Percentiles rank a stretch among this genome's conserved stretches.
These are phyloP conservation scores for Scedosporium aurantiacum DNA, from an alignment of 2,329 filamentous ascomycete species.

Conservation along the genomic window DNA sequence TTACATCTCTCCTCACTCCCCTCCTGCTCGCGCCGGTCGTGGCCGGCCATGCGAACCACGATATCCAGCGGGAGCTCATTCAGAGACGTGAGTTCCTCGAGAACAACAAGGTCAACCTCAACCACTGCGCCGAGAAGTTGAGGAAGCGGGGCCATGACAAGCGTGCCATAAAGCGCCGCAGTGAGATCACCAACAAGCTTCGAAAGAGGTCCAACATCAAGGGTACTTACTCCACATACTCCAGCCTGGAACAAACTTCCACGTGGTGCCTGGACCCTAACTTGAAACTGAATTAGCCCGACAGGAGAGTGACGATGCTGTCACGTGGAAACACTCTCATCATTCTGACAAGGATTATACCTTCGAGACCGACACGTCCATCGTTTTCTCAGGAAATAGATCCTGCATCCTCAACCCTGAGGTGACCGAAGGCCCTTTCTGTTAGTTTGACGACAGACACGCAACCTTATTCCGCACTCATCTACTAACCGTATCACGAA, in stretches of 20 bases:
- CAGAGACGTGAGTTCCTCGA: constrained; percentile 36
- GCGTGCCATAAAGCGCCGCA: constrained; percentile 32
- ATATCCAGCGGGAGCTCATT: constrained; percentile 33
- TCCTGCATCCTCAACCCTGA: constrained; percentile 40
- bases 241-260: background rate
- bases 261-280: background rate
- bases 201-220: constrained; percentile 24
- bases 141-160: constrained; percentile 33
- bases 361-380: constrained; percentile 16
- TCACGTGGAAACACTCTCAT: constrained; percentile 13
- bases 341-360: constrained; percentile 21
- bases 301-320: background rate
- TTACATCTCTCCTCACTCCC: background rate
- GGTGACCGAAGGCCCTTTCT: constrained; percentile 37
- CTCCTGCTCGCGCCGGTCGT: constrained; percentile 10
- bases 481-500: constrained; percentile 1
- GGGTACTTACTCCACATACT: constrained; percentile 2
- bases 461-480: background rate
- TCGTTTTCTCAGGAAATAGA: constrained; percentile 23
- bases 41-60: constrained; percentile 36
- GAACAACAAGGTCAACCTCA: constrained; percentile 29
- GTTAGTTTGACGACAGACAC: constrained; percentile 13
- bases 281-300: background rate
- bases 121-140: constrained; percentile 34
- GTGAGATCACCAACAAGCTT: constrained; percentile 27